Evolutionary conservation across 202 grass and related monocot species (phyloP), one percentile per base, ranked within the genome.

Genomic region (Dendrocalamus latiflorus): DNA sequence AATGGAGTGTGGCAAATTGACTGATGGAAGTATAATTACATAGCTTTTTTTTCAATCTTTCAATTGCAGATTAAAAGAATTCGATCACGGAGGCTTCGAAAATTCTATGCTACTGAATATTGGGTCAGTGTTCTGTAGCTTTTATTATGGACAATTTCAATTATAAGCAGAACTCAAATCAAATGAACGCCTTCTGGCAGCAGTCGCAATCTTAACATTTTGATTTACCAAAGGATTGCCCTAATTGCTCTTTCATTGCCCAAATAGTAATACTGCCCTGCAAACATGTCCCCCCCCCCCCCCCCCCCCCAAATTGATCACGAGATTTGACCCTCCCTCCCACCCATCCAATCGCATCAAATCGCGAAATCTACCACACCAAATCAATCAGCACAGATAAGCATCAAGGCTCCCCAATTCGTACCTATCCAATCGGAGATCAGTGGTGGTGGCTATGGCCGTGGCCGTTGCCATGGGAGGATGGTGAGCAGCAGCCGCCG

Each of bases 401-500:
- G 30, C 30, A 85, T 24, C 20, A 37, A 22, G 4, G 30, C 6
- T 20, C 26, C 2, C 38, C 11, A 57, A 76, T 21, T 20, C 64
- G 56, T 24, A 71, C 34, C 55, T 41, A 53, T 53, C 56, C 6
- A 73, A 38, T 21, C 11, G 8, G 72, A 49, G 71, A 75, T 89
- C 72, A 89, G 61, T 58, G 85, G 49, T 67, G 37, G 21, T 38
- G 51, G 15, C 65, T 28, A 63, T 51, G 67, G 53, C 79, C 51
- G 17, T 71, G 79, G 24, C 38, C 58, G n/a, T 81, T 82, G 37
- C 43, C 68, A 41, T 58, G 38, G 55, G 83, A 57, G 14, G 77
- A 89, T 0, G 82, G 71, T 2, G 48, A 67, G 83, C 78, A 76
- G 9, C 86, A 44, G 4, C 63, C 56, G 14, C 59, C 47, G 3